These are phyloP conservation scores for Pontederia crassipes DNA, from an alignment of 176 grass and related monocot genomes.

Conservation along the genomic window DNA sequence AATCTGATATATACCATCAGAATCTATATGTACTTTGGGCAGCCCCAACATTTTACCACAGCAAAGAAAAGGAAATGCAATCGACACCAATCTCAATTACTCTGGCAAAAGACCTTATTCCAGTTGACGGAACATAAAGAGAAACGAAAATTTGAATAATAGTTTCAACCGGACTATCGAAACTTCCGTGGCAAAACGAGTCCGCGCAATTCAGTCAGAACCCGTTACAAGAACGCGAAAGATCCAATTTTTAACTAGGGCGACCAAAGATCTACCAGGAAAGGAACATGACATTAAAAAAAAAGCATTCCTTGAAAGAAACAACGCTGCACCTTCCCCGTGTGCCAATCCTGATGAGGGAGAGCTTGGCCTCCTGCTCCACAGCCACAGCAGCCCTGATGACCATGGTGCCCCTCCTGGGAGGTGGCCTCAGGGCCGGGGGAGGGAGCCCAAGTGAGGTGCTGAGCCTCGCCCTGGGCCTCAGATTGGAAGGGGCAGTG, in stretches of 20 bases:
- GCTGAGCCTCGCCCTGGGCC: constrained; percentile 10
- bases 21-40: too few relatives aligned
- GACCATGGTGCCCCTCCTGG: constrained; percentile 21
- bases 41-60: too few relatives aligned
- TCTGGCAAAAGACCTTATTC: too few relatives aligned
- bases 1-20: too few relatives aligned
- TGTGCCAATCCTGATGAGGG: constrained; percentile 82
- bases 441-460: constrained; percentile 4
- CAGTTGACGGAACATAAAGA: too few relatives aligned
- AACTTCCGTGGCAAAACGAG: neutral
- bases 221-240: constrained; percentile 19
- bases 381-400: constrained; percentile 55
- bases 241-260: constrained; percentile 17
- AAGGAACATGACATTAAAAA: neutral
- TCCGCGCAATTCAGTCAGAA: constrained; percentile 1
- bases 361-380: constrained; percentile 67
- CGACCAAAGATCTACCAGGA: neutral
- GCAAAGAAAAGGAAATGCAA: too few relatives aligned
- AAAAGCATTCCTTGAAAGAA: neutral
- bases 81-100: too few relatives aligned
- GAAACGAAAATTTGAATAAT: too few relatives aligned
- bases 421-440: neutral
- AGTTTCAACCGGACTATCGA: too few relatives aligned
- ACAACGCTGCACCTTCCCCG: constrained; percentile 63
- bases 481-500: constrained; percentile 37